Evolutionary conservation across 345 rosid species (phyloP).

Genomic region (Brassica incana): DNA sequence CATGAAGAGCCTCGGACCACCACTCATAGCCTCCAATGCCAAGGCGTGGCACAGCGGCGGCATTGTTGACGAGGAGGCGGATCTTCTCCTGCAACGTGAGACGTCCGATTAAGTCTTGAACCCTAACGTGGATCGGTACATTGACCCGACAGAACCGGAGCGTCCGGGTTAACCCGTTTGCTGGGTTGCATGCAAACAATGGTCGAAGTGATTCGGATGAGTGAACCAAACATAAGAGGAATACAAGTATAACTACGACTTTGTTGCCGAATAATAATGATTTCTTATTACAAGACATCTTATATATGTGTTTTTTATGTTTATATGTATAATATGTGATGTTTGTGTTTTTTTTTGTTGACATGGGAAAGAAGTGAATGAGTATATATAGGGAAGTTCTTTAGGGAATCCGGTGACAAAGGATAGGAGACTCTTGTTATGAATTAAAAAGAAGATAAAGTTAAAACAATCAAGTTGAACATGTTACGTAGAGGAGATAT

Average conservation of each 20-base stretch:
- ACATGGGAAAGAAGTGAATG: slow-evolving; percentile 3
- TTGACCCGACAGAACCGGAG: slow-evolving; percentile 55
- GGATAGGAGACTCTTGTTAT: slow-evolving; percentile 36
- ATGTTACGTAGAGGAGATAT: slow-evolving; percentile 11
- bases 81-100: slow-evolving; percentile 81
- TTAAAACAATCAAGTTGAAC: slow-evolving; percentile 14
- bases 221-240: slow-evolving; percentile 21
- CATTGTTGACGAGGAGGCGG: slow-evolving; percentile 77
- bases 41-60: slow-evolving; percentile 70
- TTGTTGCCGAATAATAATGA: slow-evolving; percentile 11
- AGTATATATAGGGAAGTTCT: slow-evolving; percentile 47
- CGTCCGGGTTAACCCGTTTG: slow-evolving; percentile 49
- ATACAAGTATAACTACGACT: slow-evolving; percentile 29
- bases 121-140: slow-evolving; percentile 67
- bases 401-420: slow-evolving; percentile 22
- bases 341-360: slow-evolving; percentile 20
- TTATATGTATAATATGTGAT: slow-evolving; percentile 12
- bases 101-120: slow-evolving; percentile 69
- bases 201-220: slow-evolving; percentile 39
- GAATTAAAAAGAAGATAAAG: slow-evolving; percentile 24
- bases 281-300: slow-evolving; percentile 22
- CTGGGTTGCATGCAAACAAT: slow-evolving; percentile 70
- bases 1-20: slow-evolving; percentile 99
- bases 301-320: slow-evolving; percentile 5
- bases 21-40: slow-evolving; percentile 90